phyloP scores from a whole-genome alignment of 2,329 filamentous ascomycete genomes.

The Pestalotiopsis sp. region DNA sequence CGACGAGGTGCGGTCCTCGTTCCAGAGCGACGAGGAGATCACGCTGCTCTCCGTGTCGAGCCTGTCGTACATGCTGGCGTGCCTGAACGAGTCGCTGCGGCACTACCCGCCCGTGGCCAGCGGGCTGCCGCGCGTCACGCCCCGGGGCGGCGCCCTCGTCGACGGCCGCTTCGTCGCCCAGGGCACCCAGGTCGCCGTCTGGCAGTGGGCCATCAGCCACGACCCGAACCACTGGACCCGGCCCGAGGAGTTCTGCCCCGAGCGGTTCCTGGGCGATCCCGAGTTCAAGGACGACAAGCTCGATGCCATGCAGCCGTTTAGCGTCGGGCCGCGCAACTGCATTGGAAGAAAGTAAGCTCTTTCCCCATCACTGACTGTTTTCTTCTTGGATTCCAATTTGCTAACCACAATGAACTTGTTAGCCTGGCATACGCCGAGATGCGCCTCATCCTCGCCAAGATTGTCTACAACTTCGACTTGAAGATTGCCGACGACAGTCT shows the following conservation, averaged over 20 bases:
- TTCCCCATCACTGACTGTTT: background rate
- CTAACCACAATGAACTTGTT: background rate
- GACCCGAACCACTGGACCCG: constrained; percentile 39
- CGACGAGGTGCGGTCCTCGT: constrained; percentile 41
- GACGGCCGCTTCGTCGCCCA: constrained; percentile 28
- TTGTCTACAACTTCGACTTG: constrained; percentile 41
- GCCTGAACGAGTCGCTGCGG: constrained; percentile 45
- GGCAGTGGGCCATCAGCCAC: constrained; percentile 40
- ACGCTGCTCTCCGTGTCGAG: constrained; percentile 33
- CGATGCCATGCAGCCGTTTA: constrained; percentile 40
- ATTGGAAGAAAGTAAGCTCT: constrained; percentile 41
- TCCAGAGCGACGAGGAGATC: constrained; percentile 42
- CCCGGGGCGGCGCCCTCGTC: constrained; percentile 29
- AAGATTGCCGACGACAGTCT: constrained; percentile 25
- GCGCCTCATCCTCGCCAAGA: constrained; percentile 37
- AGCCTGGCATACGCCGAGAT: constrained; percentile 43
- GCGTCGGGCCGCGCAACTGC: constrained; percentile 41
- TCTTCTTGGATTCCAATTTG: background rate
- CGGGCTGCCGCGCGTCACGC: constrained; percentile 27
- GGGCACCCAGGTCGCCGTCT: constrained; percentile 38
- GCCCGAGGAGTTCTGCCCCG: constrained; percentile 41
- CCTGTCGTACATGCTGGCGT: constrained; percentile 44
- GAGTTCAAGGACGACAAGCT: constrained; percentile 35
- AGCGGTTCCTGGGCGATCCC: constrained; percentile 38
- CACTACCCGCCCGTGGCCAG: constrained; percentile 40